These are phyloP conservation scores for Phytopythium mirpurense DNA, from an alignment of 352 stramenopile species.

Conservation along the genomic window DNA sequence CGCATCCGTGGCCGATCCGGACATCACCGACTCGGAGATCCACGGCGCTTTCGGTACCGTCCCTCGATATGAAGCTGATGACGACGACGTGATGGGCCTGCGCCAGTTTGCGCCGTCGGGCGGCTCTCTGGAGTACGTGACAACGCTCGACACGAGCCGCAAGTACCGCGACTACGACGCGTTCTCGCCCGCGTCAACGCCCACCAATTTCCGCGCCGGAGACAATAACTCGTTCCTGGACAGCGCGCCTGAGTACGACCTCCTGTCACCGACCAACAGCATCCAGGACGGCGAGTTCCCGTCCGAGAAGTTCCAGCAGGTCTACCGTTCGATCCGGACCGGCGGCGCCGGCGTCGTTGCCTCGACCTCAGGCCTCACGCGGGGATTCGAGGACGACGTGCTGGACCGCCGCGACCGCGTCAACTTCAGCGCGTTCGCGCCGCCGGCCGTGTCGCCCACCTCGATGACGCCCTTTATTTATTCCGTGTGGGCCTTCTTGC, in stretches of 20 bases:
- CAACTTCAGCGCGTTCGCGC: slow-evolving; percentile 73
- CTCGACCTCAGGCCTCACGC: background rate
- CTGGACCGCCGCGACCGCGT: slow-evolving; percentile 52
- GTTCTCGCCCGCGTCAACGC: slow-evolving; percentile 37
- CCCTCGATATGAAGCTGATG: slow-evolving; percentile 16
- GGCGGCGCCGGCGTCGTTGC: slow-evolving; percentile 10
- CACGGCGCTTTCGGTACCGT: slow-evolving; percentile 23
- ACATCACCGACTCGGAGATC: slow-evolving; percentile 40
- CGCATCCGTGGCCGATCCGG: slow-evolving; percentile 4
- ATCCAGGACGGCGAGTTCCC: slow-evolving; percentile 49
- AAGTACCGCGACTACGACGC: slow-evolving; percentile 33
- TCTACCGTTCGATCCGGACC: slow-evolving; percentile 66
- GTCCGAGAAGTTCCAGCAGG: slow-evolving; percentile 67
- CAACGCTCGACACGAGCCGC: slow-evolving; percentile 22
- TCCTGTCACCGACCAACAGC: slow-evolving; percentile 52
- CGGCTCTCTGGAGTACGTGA: slow-evolving; percentile 28
- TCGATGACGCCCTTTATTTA: slow-evolving; percentile 64
- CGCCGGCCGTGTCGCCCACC: slow-evolving; percentile 39
- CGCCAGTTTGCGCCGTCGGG: slow-evolving; percentile 21
- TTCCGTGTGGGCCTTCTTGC: slow-evolving; percentile 68
- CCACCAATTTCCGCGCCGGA: slow-evolving; percentile 18
- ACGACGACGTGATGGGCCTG: slow-evolving; percentile 32
- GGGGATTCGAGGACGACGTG: slow-evolving; percentile 3
- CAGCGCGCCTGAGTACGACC: slow-evolving; percentile 33
- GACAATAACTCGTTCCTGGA: slow-evolving; percentile 22